A percentile compares a stretch with the other conserved stretches of the same genome.
Conservation (phyloP, 345 rosid genomes). For the Rhodomyrtus tomentosa region DNA sequence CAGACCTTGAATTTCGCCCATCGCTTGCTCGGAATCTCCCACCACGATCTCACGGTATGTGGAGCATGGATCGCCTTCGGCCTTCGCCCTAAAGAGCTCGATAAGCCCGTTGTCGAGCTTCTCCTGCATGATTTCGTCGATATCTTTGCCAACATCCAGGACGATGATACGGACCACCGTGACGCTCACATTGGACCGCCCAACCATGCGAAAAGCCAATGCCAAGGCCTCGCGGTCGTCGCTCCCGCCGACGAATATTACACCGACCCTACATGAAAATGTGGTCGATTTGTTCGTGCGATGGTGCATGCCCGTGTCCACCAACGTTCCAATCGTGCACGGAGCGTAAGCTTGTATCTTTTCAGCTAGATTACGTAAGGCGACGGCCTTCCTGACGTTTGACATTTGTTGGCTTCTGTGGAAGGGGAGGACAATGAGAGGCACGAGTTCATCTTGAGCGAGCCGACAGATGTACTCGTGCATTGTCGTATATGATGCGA, state of each 20-base stretch:
- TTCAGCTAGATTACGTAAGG: neutral
- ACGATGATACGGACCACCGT: slow-evolving; percentile 1
- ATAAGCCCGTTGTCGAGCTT: slow-evolving; percentile 4
- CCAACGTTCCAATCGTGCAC: slow-evolving; percentile 17
- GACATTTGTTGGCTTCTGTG: neutral
- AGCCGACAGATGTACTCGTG: slow-evolving; percentile 17
- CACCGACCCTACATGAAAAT: neutral
- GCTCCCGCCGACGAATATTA: slow-evolving; percentile 16
- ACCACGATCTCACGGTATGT: neutral
- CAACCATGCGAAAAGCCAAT: slow-evolving; percentile 9
- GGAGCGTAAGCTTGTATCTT: slow-evolving; percentile 6
- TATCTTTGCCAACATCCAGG: neutral
- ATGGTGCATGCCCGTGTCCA: slow-evolving; percentile 1
- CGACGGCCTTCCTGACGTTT: neutral
- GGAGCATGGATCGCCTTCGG: neutral
- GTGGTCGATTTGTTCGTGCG: neutral
- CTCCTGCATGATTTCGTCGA: neutral
- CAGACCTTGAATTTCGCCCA: neutral
- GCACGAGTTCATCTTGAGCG: slow-evolving; percentile 5
- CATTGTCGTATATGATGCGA: slow-evolving; percentile 16
- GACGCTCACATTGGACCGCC: slow-evolving; percentile 1
- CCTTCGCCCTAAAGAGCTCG: slow-evolving; percentile 1
- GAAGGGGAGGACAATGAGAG: slow-evolving; percentile 14
- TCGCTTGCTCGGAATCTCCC: neutral
- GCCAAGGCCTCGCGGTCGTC: slow-evolving; percentile 26